Evolutionary conservation across 805 yeast genomes (phyloP).

Genomic region (Myxozyma nipponensis): DNA sequence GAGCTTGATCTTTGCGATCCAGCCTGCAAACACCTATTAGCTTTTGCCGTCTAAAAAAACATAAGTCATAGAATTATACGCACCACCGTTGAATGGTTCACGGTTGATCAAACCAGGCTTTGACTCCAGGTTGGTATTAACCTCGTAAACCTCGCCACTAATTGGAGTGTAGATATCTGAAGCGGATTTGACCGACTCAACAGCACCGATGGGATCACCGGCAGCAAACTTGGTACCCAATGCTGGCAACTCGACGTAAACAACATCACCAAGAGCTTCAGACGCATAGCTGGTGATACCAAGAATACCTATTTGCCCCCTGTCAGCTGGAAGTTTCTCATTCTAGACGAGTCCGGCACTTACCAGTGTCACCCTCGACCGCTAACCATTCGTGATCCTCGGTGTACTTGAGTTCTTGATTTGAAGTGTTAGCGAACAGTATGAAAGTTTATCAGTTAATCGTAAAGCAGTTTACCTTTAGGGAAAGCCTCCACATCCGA

Average conservation of each 20-base stretch:
- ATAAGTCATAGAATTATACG: not conserved
- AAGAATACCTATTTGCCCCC: constrained; percentile 42
- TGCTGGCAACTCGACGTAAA: constrained; percentile 86
- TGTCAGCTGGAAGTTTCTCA: too few species aligned
- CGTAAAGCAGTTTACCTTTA: too few species aligned
- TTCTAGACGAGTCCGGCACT: too few species aligned
- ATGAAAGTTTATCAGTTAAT: too few species aligned
- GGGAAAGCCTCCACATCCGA: not conserved
- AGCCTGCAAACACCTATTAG: constrained; percentile 7
- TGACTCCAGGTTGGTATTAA: constrained; percentile 61
- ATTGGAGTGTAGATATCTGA: constrained; percentile 90
- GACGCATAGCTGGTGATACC: constrained; percentile 95
- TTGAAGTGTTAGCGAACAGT: too few species aligned
- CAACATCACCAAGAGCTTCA: constrained; percentile 95
- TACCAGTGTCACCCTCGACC: constrained; percentile 64
- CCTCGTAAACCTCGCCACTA: constrained; percentile 67
- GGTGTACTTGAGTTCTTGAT: constrained; percentile 38
- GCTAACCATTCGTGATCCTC: constrained; percentile 95
- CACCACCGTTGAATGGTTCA: constrained; percentile 59
- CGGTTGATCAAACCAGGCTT: constrained; percentile 74
- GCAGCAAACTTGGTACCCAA: constrained; percentile 55
- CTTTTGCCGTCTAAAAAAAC: not conserved
- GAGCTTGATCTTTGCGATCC: constrained; percentile 21
- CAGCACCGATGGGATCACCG: constrained; percentile 87
- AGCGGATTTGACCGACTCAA: constrained; percentile 92